Conservation (phyloP, 2,329 filamentous ascomycete genomes). For the Coleophoma cylindrospora region DNA sequence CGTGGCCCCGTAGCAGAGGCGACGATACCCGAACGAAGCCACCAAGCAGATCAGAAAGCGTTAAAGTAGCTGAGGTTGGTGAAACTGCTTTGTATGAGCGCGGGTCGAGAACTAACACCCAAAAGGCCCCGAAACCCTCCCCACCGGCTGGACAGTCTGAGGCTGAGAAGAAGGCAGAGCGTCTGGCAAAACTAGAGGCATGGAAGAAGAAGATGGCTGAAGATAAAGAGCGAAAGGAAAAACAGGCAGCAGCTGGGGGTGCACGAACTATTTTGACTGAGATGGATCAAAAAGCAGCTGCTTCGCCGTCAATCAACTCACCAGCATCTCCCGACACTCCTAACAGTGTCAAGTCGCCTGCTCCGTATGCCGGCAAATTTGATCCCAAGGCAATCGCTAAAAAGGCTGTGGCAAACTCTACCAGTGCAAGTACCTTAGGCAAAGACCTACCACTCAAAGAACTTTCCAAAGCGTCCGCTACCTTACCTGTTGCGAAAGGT, state of each 20-base stretch:
- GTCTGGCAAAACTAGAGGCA: conserved; percentile 75
- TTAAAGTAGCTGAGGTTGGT: conserved; percentile 54
- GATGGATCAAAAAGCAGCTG: conserved; percentile 65
- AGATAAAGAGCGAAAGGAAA: conserved; percentile 67
- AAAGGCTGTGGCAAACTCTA: conserved; percentile 60
- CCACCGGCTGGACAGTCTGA: conserved; percentile 53
- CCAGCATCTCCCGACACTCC: conserved; percentile 46
- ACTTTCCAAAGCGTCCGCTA: conserved; percentile 36
- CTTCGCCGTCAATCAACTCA: conserved; percentile 35
- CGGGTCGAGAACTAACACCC: conserved; percentile 6
- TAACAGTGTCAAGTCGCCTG: conserved; percentile 44
- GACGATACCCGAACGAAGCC: conserved; percentile 58
- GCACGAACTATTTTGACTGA: conserved; percentile 64
- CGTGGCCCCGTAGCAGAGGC: conserved; percentile 59
- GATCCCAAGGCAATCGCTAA: conserved; percentile 84
- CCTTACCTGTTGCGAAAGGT: conserved; percentile 32
- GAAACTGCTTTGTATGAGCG: not conserved
- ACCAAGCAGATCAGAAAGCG: conserved; percentile 40
- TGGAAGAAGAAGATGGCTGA: conserved; percentile 88
- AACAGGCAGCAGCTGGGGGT: conserved; percentile 59
- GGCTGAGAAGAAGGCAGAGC: conserved; percentile 73
- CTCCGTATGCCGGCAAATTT: conserved; percentile 72
- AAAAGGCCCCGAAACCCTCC: conserved; percentile 49
- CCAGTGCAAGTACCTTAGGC: conserved; percentile 48
- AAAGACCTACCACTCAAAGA: conserved; percentile 47